Base-by-base conservation (phyloP, 495 filamentous ascomycete species). In the Annulohypoxylon moriforme region DNA sequence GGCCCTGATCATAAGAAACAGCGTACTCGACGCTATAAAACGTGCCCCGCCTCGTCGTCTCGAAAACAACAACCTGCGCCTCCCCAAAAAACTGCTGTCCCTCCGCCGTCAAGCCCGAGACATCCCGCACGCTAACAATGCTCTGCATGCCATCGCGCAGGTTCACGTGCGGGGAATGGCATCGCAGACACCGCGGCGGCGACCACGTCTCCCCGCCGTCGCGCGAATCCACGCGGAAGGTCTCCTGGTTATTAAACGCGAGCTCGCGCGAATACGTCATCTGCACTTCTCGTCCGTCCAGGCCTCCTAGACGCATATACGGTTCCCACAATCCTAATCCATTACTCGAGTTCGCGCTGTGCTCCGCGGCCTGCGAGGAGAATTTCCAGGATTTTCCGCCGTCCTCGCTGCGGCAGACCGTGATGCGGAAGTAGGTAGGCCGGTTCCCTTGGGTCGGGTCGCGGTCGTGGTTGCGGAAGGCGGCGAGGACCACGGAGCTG, bases 401-500 rank as follows among this genome's bases (percentile, higher is more conserved):
- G 70, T 91, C 87, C 10, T 64, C 76, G 24, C 87, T 89, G 38
- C 82, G 80, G 69, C 85, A 90, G 13, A 90, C 82, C 0, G 86
- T 89, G 73, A 91, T 90, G 24, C 88, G 88, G 79, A 86, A 90
- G 71, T 84, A 81, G 0, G 83, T 87, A 20, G 79, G 81, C 1
- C 75, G 80, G 20, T 40, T 40, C 4, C 78, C 75, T 4, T 63
- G 53, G 9, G 55, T 18, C 31, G 29, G 76, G 20, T 78, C 62
- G 9, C 79, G 75, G 62, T 87, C 84, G 70, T 91, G 89, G 74
- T 91, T 90, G n/a, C 89, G 83, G 75, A 90, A 91, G 0, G 88
- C 88, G 3, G 82, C 85, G 0, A 91, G 83, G 11, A 91, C 78
- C 0, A 77, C 78, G 1, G 73, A 34, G 0, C n/a, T 7, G 29